These are phyloP conservation scores for Torulaspora microellipsoides DNA, from an alignment of 805 yeast species.

Conservation along the genomic window DNA sequence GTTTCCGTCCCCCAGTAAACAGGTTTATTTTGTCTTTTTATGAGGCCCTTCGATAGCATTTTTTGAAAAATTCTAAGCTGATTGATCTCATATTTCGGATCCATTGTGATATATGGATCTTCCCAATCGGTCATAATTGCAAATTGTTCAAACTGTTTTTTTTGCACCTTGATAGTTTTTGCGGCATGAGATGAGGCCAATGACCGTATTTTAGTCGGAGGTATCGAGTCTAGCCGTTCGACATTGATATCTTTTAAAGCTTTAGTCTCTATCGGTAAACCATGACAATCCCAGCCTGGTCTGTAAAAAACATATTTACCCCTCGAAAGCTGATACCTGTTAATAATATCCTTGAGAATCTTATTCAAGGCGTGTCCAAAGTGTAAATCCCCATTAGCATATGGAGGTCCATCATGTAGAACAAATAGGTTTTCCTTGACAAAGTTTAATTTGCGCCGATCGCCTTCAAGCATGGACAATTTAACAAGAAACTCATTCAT, in stretches of 20 bases:
- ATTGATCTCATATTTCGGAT: conserved; percentile 62
- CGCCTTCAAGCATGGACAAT: conserved; percentile 13
- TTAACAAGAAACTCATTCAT: conserved; percentile 22
- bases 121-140: conserved; percentile 85
- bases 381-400: conserved; percentile 93
- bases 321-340: conserved; percentile 59
- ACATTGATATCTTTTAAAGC: conserved; percentile 51
- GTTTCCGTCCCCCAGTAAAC: conserved; percentile 98
- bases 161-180: conserved; percentile 61
- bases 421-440: conserved; percentile 46
- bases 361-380: conserved; percentile 91
- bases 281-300: conserved; percentile 99
- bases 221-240: conserved; percentile 34
- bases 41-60: conserved; percentile 59
- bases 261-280: conserved; percentile 90
- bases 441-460: conserved; percentile 22
- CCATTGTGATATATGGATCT: conserved; percentile 67
- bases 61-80: conserved; percentile 69
- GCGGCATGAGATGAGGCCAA: conserved; percentile 66
- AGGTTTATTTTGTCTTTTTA: conserved; percentile 85
- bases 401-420: conserved; percentile 97
- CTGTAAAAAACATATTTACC: conserved; percentile 64
- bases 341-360: conserved; percentile 78
- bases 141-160: conserved; percentile 56
- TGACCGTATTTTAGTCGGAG: conserved; percentile 51